A percentile compares a stretch with the other conserved stretches of the same genome.
Evolutionary conservation across 345 rosid species (phyloP).

Genomic region (Lagerstroemia speciosa): DNA sequence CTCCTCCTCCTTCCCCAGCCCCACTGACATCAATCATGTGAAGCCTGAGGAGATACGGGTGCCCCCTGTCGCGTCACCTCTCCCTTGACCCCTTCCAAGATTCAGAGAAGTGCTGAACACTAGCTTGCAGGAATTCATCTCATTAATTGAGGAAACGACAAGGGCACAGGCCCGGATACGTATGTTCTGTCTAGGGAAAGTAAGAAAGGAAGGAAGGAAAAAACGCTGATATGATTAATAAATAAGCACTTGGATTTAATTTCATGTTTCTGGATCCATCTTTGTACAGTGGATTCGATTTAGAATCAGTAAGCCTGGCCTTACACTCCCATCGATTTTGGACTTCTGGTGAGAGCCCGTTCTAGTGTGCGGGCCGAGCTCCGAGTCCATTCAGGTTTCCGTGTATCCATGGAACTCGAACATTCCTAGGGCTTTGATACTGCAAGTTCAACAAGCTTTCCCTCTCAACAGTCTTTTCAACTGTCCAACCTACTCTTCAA

Average conservation of each 20-base stretch:
- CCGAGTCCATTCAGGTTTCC: too few relatives aligned
- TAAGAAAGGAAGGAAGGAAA: too few relatives aligned
- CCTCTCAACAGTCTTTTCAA: constrained; percentile 17
- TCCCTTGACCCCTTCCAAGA: background rate
- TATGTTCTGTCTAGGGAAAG: background rate
- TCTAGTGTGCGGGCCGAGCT: too few relatives aligned
- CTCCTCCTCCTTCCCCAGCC: background rate
- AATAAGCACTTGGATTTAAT: too few relatives aligned
- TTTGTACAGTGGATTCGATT: too few relatives aligned
- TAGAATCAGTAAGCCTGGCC: too few relatives aligned
- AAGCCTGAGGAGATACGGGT: background rate
- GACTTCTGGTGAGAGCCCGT: too few relatives aligned
- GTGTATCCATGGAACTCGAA: constrained; percentile 29
- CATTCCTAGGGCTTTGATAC: constrained; percentile 30
- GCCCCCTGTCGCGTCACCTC: background rate
- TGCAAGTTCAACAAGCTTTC: constrained; percentile 36
- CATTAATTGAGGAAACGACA: background rate
- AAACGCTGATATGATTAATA: too few relatives aligned
- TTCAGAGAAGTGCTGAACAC: background rate
- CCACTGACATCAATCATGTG: constrained; percentile 4
- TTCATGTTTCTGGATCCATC: too few relatives aligned
- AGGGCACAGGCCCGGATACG: background rate
- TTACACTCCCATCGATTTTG: too few relatives aligned
- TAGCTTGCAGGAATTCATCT: background rate
- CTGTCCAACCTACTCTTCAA: too few relatives aligned